These are phyloP conservation scores for Fallopia convolvulus DNA, from an alignment of 148 eudicot species.

Conservation along the genomic window DNA sequence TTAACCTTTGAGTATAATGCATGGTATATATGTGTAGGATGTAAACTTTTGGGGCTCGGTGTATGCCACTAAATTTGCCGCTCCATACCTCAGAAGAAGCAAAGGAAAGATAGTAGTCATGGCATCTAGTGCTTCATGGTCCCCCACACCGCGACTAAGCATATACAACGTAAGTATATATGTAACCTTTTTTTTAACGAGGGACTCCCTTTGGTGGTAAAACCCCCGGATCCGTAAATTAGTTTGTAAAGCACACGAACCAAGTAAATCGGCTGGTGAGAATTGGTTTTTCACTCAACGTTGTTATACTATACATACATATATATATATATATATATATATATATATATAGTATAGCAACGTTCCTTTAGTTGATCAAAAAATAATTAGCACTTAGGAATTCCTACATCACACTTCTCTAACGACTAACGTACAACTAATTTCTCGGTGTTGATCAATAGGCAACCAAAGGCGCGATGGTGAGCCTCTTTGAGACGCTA, in stretches of 20 bases:
- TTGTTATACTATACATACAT: too few species aligned
- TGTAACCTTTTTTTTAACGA: neutral
- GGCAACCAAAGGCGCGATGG: conserved; percentile 13
- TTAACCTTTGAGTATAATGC: neutral
- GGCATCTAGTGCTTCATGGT: conserved; percentile 8
- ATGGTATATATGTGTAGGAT: conserved; percentile 4
- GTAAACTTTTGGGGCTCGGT: conserved; percentile 13
- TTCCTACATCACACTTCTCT: neutral
- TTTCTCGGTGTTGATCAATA: neutral
- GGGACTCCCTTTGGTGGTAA: too few species aligned
- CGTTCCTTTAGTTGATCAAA: too few species aligned
- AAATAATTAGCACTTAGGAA: too few species aligned
- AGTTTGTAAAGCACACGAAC: too few species aligned
- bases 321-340: too few species aligned
- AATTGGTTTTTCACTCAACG: too few species aligned
- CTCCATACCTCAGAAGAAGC: conserved; percentile 11
- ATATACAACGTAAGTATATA: conserved; percentile 8
- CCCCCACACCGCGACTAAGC: conserved; percentile 2
- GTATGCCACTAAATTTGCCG: conserved; percentile 8
- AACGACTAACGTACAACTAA: too few species aligned
- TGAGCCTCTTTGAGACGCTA: conserved; percentile 47
- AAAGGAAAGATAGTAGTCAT: conserved; percentile 14
- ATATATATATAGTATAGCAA: too few species aligned
- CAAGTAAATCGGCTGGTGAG: too few species aligned
- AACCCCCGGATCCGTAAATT: too few species aligned